phyloP scores from a whole-genome alignment of 345 rosid genomes.

The Orychophragmus violaceus region DNA sequence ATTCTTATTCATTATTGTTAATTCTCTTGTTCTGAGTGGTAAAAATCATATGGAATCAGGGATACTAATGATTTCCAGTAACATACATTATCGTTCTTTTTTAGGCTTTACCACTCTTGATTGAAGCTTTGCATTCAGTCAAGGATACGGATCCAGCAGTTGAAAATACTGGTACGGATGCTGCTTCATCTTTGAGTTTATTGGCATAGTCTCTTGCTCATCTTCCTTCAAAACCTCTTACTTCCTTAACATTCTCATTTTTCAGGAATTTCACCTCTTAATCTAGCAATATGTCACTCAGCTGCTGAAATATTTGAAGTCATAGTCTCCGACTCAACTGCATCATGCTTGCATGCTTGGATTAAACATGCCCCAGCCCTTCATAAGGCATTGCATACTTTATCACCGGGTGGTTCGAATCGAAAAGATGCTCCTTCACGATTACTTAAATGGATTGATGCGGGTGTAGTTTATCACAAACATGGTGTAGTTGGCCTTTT shows the following conservation, averaged over 20 bases:
- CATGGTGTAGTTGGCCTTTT: conserved; percentile 85
- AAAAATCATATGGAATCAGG: not conserved
- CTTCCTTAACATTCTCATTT: conserved; percentile 27
- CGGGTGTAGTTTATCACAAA: conserved; percentile 88
- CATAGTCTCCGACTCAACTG: conserved; percentile 81
- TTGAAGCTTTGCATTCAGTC: conserved; percentile 80
- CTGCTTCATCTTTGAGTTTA: conserved; percentile 15
- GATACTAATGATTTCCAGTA: conserved; percentile 11
- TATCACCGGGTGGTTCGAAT: conserved; percentile 94
- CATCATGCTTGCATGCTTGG: conserved; percentile 86
- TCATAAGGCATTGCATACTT: conserved; percentile 79
- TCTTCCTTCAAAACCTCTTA: conserved; percentile 19
- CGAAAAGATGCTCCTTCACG: conserved; percentile 92
- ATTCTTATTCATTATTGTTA: not conserved
- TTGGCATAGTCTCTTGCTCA: conserved; percentile 17
- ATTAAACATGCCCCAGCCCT: conserved; percentile 81
- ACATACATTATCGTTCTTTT: conserved; percentile 1
- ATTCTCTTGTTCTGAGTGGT: not conserved
- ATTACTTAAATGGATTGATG: conserved; percentile 91
- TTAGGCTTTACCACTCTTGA: conserved; percentile 68
- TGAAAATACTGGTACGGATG: conserved; percentile 50
- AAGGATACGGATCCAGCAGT: conserved; percentile 68
- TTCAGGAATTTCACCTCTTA: conserved; percentile 83
- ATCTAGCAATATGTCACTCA: conserved; percentile 93
- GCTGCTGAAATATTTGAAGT: conserved; percentile 95